Evolutionary conservation across 2,329 filamentous ascomycete genomes (phyloP), one percentile per base, ranked within the genome.

Genomic region (Alternaria alternata): DNA sequence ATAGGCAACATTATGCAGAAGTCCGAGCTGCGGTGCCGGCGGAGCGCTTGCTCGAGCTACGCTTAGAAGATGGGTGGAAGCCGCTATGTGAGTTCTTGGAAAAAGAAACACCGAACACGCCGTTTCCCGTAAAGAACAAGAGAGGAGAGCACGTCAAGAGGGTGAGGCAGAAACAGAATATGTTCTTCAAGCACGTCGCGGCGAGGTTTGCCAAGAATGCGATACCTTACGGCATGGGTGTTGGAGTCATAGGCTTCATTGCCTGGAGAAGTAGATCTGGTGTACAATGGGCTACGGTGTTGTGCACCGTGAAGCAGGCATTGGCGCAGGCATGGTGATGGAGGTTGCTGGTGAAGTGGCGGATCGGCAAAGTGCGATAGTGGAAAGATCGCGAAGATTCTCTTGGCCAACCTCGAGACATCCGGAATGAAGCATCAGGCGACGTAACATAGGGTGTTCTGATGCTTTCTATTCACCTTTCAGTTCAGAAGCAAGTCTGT

Each of bases 11-110:
- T 43, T 28, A 57, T 59, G 48, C 66, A 56, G 55, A 52, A 43
- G 39, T 64, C 30, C 51, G 46, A 46, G 64, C 55, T 63, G 63
- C 48, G 7, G 66, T 73, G 22, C 70, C 71, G 1, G 49, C 57
- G 34, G 59, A 65, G 41, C 65, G 60, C 18, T 44, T 73, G 46
- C 63, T 72, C 5, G 66, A 72, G 36, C 64, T 66, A 44, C 63
- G 56, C 20, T 54, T 64, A 26, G 61, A 65, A 28, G 57, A 63
- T 51, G 61, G 61, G 38, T 74, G 72, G 70, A 62, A 72, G 51
- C 59, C 66, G 51, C 54, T 73, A 4, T 74, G 70, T 54, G 55
- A 62, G 28, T 72, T 73, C 51, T 53, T 73, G 11, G 70, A 60
- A 3, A 58, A 67, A 26, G 57, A 69, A 12, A 57, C 70, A 9